Base-by-base conservation (phyloP, 371 early-diverging fungal genomes). In the Blastocladiella emersonii region DNA sequence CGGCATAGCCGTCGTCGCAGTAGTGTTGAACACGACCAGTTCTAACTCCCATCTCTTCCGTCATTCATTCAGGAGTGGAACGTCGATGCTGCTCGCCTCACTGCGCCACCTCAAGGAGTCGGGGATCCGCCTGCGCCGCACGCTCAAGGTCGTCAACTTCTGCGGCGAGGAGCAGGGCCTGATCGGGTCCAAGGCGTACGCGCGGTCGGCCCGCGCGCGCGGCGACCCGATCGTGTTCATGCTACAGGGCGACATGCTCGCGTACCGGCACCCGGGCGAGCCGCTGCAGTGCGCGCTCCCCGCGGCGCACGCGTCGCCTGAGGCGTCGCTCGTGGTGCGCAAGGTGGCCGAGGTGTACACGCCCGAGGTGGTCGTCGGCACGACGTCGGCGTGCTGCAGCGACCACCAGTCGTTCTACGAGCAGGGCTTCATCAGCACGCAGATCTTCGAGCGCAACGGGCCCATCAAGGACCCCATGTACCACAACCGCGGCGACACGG, bases 151-250 rank as follows among this genome's bases (percentile, higher is more conserved):
- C 23, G 62, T 72, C 7, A 68, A 71, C 56, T 74, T 72, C 45
- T 68, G 68, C 37, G 74, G 74, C 53, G 74, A 74, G 65, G 74
- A 74, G 45, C 72, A 74, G 69, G 74, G 74, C 8, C 61, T 74
- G 25, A 67, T 70, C 32, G 74, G 74, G 7, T 72, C 72, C 32
- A 65, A 68, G 17, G 74, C 74, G 0, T 63, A 68, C 63, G 69
- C 74, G 41, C 71, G 63, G 61, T 62, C 65, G 60, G 30, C 71
- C 59, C 65, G 65, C 53, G 41, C 45, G 34, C 51, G 63, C 10
- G 65, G 64, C 3, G 68, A 65, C 34, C 57, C 27, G 17, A 68
- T 74, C 51, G 67, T 65, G 0, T 67, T 68, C 65, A 74, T 72
- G 72, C 55, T 74, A 41, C 72, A 74, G 34, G 74, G 69, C 39